phyloP scores from a whole-genome alignment of 2,329 filamentous ascomycete species.

The Cylindrodendrum hubeiense region DNA sequence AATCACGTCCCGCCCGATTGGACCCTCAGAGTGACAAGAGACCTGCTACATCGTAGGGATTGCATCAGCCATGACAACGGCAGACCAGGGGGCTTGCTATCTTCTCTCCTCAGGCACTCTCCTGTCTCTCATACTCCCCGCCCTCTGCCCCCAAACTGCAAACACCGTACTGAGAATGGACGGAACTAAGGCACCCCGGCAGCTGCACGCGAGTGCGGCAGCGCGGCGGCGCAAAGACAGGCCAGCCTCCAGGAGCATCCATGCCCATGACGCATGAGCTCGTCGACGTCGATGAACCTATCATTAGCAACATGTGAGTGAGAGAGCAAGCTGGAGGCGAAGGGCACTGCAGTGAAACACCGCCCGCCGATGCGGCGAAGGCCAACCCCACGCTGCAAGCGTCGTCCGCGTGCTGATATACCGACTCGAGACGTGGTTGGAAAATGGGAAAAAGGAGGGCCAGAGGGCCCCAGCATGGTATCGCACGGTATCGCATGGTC shows the following conservation, averaged over 20 bases:
- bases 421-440: conserved; percentile 35
- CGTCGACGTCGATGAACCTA: conserved; percentile 44
- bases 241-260: neutral
- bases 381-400: conserved; percentile 37
- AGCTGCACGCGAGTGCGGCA: conserved; percentile 28
- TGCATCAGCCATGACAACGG: conserved; percentile 13
- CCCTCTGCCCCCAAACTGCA: neutral
- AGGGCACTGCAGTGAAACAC: conserved; percentile 29
- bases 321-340: conserved; percentile 35
- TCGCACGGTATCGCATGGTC: conserved; percentile 1
- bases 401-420: conserved; percentile 40
- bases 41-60: conserved; percentile 4
- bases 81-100: conserved; percentile 27
- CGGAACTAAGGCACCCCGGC: conserved; percentile 24
- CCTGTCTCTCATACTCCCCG: conserved; percentile 18
- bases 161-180: conserved; percentile 3
- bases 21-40: conserved; percentile 20
- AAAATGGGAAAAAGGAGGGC: conserved; percentile 5
- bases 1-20: conserved; percentile 32
- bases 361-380: conserved; percentile 27
- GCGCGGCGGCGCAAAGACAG: conserved; percentile 23
- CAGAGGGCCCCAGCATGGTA: conserved; percentile 9
- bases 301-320: conserved; percentile 46
- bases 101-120: conserved; percentile 28
- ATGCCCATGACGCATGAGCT: conserved; percentile 27